phyloP scores from a whole-genome alignment of 441 rosid species.

The Eutrema salsugineum region DNA sequence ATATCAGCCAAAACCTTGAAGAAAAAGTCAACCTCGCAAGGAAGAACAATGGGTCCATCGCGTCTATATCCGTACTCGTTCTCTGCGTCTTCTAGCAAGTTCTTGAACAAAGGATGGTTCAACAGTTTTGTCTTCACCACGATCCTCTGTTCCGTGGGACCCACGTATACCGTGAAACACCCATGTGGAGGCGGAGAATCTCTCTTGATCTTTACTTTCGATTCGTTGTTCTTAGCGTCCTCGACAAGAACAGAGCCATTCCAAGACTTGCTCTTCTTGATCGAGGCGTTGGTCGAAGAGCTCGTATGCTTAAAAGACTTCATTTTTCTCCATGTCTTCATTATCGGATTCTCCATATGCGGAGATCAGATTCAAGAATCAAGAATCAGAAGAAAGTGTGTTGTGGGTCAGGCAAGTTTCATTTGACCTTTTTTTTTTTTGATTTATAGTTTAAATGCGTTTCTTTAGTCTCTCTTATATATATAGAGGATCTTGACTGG shows the following conservation, averaged over 20 bases:
- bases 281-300: conserved; percentile 1
- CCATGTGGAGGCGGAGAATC: conserved; percentile 44
- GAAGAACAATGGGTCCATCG: conserved; percentile 58
- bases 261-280: conserved; percentile 42
- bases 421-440: not conserved
- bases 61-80: conserved; percentile 41
- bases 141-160: conserved; percentile 42
- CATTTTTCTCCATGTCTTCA: conserved; percentile 45
- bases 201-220: conserved; percentile 3
- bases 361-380: conserved; percentile 1
- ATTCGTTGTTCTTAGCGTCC: not conserved
- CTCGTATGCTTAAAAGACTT: conserved; percentile 21
- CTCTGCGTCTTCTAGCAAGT: conserved; percentile 56
- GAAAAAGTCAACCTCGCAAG: conserved; percentile 56
- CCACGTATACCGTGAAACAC: conserved; percentile 59
- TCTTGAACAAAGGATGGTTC: conserved; percentile 58
- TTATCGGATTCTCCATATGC: conserved; percentile 36
- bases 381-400: not conserved
- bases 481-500: conserved; percentile 5
- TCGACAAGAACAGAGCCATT: not conserved
- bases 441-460: not conserved
- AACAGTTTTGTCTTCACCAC: conserved; percentile 38
- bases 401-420: not conserved
- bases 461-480: conserved; percentile 7
- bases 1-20: conserved; percentile 47